Evolutionary conservation across 768 basidiomycete genomes (phyloP).

Genomic region (Gymnopilus junonius): DNA sequence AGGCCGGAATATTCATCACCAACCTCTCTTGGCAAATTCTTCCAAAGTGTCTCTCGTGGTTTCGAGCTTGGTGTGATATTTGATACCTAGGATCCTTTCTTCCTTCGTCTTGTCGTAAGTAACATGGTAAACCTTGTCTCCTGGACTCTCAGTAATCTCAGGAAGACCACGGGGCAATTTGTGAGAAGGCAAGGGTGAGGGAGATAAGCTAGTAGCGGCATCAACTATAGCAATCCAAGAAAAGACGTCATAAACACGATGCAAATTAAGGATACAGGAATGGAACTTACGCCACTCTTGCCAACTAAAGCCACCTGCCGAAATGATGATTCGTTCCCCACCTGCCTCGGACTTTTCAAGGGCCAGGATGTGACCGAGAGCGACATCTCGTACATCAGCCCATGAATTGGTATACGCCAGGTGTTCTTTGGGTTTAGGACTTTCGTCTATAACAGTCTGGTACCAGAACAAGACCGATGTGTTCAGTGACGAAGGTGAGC

Average conservation of each 20-base stretch:
- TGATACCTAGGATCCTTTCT: constrained; percentile 34
- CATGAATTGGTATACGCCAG: constrained; percentile 30
- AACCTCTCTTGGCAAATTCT: constrained; percentile 37
- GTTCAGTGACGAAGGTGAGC: constrained; percentile 37
- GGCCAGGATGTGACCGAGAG: constrained; percentile 55
- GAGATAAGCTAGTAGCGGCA: constrained; percentile 29
- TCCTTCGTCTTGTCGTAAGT: constrained; percentile 32
- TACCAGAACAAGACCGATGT: constrained; percentile 37
- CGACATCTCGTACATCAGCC: constrained; percentile 60
- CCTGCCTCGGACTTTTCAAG: constrained; percentile 54
- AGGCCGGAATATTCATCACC: constrained; percentile 28
- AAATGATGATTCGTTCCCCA: constrained; percentile 59
- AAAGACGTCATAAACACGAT: too few species aligned
- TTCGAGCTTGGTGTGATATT: constrained; percentile 33
- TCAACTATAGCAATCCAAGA: constrained; percentile 32
- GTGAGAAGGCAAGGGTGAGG: constrained; percentile 27
- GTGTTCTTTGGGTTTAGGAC: constrained; percentile 18
- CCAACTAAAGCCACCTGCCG: constrained; percentile 36
- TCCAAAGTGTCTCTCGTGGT: constrained; percentile 33
- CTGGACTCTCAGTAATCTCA: constrained; percentile 16
- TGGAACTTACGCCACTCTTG: constrained; percentile 39
- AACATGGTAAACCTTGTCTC: constrained; percentile 15
- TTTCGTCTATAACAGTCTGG: constrained; percentile 25
- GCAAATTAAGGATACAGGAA: neutral
- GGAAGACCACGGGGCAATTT: constrained; percentile 33